These are phyloP conservation scores for Eleusine coracana DNA, from an alignment of 176 grass and related monocot species.

Conservation along the genomic window DNA sequence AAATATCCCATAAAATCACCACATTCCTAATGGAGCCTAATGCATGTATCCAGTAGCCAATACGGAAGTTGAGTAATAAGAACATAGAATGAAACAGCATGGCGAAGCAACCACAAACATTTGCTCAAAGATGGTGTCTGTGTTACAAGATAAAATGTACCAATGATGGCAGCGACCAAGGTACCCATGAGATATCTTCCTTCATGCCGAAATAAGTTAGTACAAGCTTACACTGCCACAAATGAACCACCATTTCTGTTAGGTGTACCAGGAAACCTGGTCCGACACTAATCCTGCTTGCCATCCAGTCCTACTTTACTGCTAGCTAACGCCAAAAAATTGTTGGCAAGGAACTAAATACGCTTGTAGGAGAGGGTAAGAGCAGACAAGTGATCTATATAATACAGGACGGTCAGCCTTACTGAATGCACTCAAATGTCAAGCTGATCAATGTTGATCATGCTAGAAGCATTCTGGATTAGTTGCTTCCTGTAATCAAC, in stretches of 20 bases:
- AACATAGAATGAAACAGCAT: neutral
- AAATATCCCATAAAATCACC: neutral
- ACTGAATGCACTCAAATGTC: conserved; percentile 60
- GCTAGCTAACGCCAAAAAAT: conserved; percentile 27
- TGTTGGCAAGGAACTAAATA: conserved; percentile 13
- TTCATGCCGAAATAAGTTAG: neutral
- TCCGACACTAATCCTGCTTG: neutral
- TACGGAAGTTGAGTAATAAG: no score
- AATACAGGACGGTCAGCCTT: conserved; percentile 41
- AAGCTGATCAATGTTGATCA: conserved; percentile 79
- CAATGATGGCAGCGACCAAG: neutral
- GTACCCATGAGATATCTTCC: neutral
- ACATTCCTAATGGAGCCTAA: neutral
- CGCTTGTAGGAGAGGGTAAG: neutral
- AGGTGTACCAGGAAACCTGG: neutral
- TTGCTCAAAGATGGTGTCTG: neutral
- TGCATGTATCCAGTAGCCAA: neutral
- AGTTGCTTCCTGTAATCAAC: conserved; percentile 90
- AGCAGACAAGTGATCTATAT: conserved; percentile 25
- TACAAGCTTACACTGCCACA: neutral
- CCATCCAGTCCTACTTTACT: conserved; percentile 33
- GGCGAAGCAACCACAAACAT: neutral
- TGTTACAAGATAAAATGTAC: neutral
- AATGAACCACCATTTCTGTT: neutral
- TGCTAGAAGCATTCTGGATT: conserved; percentile 69